phyloP scores from a whole-genome alignment of 257 asterid genomes.

The Cruciata laevipes region DNA sequence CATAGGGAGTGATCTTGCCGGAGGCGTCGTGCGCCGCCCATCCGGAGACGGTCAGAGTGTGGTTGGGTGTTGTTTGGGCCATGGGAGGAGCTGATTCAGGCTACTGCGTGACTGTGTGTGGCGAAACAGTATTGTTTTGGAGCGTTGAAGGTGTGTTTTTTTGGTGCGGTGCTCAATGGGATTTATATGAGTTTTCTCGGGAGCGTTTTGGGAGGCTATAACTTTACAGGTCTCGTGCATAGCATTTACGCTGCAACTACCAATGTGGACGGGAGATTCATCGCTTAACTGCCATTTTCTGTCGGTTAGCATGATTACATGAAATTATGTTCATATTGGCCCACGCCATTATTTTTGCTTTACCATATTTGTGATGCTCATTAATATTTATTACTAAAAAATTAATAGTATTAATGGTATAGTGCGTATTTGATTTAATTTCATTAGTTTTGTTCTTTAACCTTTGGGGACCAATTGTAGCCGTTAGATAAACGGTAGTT shows the following conservation, averaged over 20 bases:
- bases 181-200: neutral
- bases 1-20: conserved; percentile 37
- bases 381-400: no score
- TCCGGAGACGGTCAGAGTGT: conserved; percentile 35
- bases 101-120: neutral
- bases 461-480: neutral
- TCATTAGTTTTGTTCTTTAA: no score
- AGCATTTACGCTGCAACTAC: conserved; percentile 4
- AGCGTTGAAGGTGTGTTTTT: neutral
- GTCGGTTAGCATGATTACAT: neutral
- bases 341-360: neutral
- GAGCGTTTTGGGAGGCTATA: neutral
- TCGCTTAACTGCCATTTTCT: neutral
- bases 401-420: no score
- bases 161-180: neutral
- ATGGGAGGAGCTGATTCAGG: conserved; percentile 10
- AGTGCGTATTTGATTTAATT: neutral
- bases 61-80: conserved; percentile 43
- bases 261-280: neutral
- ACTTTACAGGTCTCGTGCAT: neutral
- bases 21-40: conserved; percentile 46
- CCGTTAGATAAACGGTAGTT: neutral
- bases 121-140: neutral
- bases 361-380: no score
- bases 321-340: neutral